Base-by-base conservation (phyloP, 257 asterid genomes). In the Capsicum rhomboideum region DNA sequence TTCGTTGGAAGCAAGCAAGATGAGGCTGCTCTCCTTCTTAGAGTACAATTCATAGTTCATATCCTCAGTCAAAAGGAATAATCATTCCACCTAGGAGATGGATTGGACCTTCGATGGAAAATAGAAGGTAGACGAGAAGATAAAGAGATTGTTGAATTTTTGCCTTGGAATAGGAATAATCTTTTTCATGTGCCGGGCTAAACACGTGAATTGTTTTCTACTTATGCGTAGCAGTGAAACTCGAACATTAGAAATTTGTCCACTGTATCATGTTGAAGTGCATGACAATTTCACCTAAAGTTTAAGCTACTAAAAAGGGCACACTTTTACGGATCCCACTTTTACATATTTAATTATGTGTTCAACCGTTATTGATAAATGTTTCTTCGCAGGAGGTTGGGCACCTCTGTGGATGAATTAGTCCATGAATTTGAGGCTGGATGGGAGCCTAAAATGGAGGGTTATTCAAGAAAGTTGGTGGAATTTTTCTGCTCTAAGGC, bases 401-500 rank as follows among this genome's bases (percentile, higher is more conserved):
- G 85, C 20, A 83, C 81, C 49, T 85, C 88, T 17, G 93, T 88
- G 9, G 93, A 90, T 86, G 52, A 79, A 55, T 83, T 96, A 84
- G 88, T 92, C 59, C 37, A 86, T 79, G 94, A 93, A 68, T 94
- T 94, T 56, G 95, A 91, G 89, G 82, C 75, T 29, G 94, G 85
- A 83, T 92, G 94, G 97, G 89, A 88, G 83, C 86, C 91, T 18
- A 54, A 64, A 11, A 81, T 80, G 87, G 87, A 71, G 21, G 91
- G 86, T 8, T 96, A 96, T 86, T 89, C 97, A 8, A 91, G 84
- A 87, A 96, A 91, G 81, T 72, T 93, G 42, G 88, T 96, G n/a
- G 98, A 96, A 20, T 92, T 88, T 83, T 92, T 93, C 87, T 86
- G 97, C 88, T 87, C 90, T 0, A 94, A 88, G 86, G 93, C 95